Conservation (phyloP, 192 early-diverging fungal genomes). For the Phlyctochytrium bullatum region DNA sequence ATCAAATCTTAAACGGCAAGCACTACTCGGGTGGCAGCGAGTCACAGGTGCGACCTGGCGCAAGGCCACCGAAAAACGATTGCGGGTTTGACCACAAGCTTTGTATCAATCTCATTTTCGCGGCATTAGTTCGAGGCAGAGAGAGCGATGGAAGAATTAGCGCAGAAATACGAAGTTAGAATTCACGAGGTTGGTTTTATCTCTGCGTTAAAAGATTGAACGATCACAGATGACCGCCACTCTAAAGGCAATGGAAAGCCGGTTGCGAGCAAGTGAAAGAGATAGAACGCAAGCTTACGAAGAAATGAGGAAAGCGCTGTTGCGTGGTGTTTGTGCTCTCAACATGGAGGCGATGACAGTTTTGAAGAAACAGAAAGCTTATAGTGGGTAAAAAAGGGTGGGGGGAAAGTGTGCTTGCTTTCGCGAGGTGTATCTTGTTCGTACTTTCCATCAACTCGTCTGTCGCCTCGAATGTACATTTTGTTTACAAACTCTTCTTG, state of each 20-base stretch:
- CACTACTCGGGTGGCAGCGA: conserved; percentile 38
- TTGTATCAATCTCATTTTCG: too few relatives aligned
- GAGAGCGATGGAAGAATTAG: conserved; percentile 27
- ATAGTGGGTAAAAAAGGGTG: too few relatives aligned
- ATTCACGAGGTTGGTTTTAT: conserved; percentile 23
- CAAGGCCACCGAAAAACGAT: conserved; percentile 28
- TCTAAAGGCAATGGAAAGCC: conserved; percentile 7
- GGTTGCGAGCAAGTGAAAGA: conserved; percentile 17
- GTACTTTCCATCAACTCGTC: too few relatives aligned
- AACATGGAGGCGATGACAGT: conserved; percentile 53
- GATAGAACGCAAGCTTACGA: conserved; percentile 30
- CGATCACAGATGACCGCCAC: conserved; percentile 7
- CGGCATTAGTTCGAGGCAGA: too few relatives aligned
- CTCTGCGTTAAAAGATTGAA: too few relatives aligned
- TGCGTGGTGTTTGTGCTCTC: conserved; percentile 46
- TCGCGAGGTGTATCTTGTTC: too few relatives aligned
- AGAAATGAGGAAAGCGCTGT: conserved; percentile 47
- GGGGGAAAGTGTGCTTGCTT: too few relatives aligned
- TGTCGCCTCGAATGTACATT: too few relatives aligned
- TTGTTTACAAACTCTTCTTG: too few relatives aligned
- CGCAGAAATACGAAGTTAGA: conserved; percentile 33
- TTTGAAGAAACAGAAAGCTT: too few relatives aligned
- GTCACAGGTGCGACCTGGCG: conserved; percentile 38
- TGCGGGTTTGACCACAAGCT: conserved; percentile 30
- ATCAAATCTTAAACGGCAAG: conserved; percentile 9